Percentiles rank a stretch among this genome's conserved stretches.
These are phyloP conservation scores for Daldinia vernicosa DNA, from an alignment of 495 filamentous ascomycete species.

Conservation along the genomic window DNA sequence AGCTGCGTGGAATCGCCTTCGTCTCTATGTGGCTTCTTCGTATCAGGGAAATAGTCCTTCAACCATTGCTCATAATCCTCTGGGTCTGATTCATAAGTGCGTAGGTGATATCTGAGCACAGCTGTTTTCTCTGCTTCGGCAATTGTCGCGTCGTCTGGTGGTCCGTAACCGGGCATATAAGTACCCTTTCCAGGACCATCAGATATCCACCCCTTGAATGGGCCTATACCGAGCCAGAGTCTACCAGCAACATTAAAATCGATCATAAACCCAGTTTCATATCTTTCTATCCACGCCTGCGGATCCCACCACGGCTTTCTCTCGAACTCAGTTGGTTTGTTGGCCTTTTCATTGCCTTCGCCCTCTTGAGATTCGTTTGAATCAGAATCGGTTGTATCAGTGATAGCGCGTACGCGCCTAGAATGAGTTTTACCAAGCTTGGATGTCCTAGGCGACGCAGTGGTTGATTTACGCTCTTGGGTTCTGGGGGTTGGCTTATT, in stretches of 20 bases:
- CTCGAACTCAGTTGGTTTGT: not conserved
- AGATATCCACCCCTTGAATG: constrained; percentile 27
- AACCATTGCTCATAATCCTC: not conserved
- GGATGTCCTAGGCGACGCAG: not conserved
- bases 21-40: not conserved
- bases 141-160: constrained; percentile 19
- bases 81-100: constrained; percentile 1
- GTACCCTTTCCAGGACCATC: constrained; percentile 15
- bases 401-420: constrained; percentile 1
- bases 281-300: constrained; percentile 27
- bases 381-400: constrained; percentile 2
- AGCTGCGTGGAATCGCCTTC: not conserved
- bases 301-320: constrained; percentile 23
- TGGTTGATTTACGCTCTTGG: not conserved
- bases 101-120: not conserved
- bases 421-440: constrained; percentile 4
- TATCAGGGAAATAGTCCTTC: not conserved
- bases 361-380: not conserved
- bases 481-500: not conserved
- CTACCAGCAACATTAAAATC: constrained; percentile 1
- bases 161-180: constrained; percentile 16
- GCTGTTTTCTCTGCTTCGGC: constrained; percentile 25
- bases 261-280: constrained; percentile 13
- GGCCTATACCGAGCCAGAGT: constrained; percentile 19
- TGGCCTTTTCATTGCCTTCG: not conserved